These are phyloP conservation scores for Epichloe gansuensis DNA, from an alignment of 2,329 filamentous ascomycete species.

Conservation along the genomic window DNA sequence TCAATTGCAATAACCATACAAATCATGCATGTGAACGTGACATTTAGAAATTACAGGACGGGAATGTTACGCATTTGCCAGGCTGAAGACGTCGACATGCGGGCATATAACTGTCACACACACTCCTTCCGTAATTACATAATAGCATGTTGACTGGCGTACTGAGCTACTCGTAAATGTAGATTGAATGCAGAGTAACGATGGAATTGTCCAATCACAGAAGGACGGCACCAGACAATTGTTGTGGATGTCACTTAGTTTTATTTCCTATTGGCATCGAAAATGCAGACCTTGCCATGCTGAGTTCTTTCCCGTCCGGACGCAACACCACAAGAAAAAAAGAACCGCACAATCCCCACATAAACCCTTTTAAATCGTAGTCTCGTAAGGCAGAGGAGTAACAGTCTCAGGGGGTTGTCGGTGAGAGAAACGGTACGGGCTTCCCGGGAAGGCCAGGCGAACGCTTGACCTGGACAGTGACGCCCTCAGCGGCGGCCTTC, in stretches of 20 bases:
- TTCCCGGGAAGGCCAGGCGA: conserved; percentile 65
- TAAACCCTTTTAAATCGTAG: conserved; percentile 65
- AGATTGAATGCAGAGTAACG: background rate
- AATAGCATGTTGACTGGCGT: background rate
- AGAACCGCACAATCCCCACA: conserved; percentile 13
- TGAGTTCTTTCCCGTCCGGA: conserved; percentile 32
- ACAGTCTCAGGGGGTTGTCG: conserved; percentile 87
- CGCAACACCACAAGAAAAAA: conserved; percentile 31
- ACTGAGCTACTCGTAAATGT: background rate
- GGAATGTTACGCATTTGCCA: too few relatives aligned
- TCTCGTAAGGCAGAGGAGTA: conserved; percentile 90
- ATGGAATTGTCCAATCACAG: background rate
- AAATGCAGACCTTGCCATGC: conserved; percentile 32
- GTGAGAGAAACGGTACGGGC: conserved; percentile 67
- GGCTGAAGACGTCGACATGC: too few relatives aligned
- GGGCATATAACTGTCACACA: too few relatives aligned
- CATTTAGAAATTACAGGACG: too few relatives aligned
- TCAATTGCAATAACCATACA: background rate
- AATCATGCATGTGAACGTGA: background rate
- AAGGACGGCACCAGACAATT: background rate
- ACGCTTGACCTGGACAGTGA: conserved; percentile 86
- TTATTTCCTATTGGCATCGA: conserved; percentile 29
- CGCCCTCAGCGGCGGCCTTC: conserved; percentile 83
- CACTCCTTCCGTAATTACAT: background rate
- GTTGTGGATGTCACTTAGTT: conserved; percentile 22